Evolutionary conservation across 257 asterid species (phyloP).

Genomic region (Forsythia suspensa): DNA sequence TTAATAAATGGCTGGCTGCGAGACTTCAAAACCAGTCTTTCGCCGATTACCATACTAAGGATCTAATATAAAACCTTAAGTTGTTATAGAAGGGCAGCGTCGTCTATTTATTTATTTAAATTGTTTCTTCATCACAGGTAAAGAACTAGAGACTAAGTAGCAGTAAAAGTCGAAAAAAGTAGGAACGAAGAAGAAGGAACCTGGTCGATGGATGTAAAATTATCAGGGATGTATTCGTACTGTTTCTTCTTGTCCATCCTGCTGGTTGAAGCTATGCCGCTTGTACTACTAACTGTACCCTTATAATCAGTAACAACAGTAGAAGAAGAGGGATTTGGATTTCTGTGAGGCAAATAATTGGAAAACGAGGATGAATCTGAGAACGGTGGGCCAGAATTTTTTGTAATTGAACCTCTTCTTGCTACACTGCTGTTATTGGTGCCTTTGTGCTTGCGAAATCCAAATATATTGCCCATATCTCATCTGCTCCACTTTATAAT

Average conservation of each 20-base stretch:
- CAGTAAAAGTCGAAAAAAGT: not conserved
- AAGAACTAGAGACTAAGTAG: not conserved
- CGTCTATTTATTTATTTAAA: no score
- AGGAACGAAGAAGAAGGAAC: conserved; percentile 24
- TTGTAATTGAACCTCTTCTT: conserved; percentile 13
- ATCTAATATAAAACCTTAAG: not conserved
- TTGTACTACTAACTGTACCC: not conserved
- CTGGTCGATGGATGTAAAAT: conserved; percentile 66
- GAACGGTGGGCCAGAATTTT: not conserved
- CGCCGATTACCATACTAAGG: not conserved
- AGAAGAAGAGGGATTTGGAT: conserved; percentile 12
- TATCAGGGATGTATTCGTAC: conserved; percentile 63
- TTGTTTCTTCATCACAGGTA: not conserved
- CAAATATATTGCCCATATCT: conserved; percentile 44
- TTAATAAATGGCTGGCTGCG: no score
- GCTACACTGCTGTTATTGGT: not conserved
- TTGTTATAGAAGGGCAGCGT: not conserved
- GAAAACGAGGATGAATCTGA: conserved; percentile 18
- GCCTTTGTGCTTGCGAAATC: conserved; percentile 23
- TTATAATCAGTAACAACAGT: not conserved
- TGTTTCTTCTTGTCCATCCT: conserved; percentile 42
- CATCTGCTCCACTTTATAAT: conserved; percentile 29
- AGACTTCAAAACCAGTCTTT: no score
- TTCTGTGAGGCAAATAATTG: conserved; percentile 16
- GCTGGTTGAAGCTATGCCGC: conserved; percentile 29